phyloP scores from a whole-genome alignment of 2,329 filamentous ascomycete species.

The Fusarium agapanthi region DNA sequence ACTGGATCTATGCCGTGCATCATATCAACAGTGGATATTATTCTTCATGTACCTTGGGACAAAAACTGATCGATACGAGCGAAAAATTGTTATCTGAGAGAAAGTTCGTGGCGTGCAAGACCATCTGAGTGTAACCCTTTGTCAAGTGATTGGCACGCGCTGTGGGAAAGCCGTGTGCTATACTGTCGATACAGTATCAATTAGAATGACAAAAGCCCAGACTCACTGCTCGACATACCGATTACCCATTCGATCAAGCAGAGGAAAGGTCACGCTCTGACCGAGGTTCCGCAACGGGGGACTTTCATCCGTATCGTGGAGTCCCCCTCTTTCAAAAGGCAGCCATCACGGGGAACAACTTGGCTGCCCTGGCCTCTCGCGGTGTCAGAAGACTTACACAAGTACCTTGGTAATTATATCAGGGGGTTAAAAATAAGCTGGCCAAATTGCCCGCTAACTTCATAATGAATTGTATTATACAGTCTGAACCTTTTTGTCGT shows the following conservation, averaged over 20 bases:
- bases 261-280: slow-evolving; percentile 9
- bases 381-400: neutral
- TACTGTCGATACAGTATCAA: neutral
- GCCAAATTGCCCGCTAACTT: neutral
- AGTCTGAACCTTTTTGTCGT: neutral
- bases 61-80: neutral
- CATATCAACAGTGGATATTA: neutral
- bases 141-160: slow-evolving; percentile 23
- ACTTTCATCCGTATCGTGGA: neutral
- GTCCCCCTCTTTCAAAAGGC: neutral
- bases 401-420: neutral
- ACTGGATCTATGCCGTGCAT: neutral
- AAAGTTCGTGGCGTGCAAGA: neutral
- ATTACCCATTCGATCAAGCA: slow-evolving; percentile 1
- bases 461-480: neutral
- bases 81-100: neutral
- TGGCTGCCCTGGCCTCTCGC: neutral
- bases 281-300: neutral
- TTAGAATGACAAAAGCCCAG: neutral
- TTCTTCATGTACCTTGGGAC: slow-evolving; percentile 6
- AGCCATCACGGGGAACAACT: slow-evolving; percentile 10
- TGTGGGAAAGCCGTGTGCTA: slow-evolving; percentile 5
- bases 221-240: neutral
- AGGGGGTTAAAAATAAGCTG: neutral
- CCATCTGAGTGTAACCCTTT: neutral